Conservation (phyloP, 345 rosid species). For the Rhizophora mangle region DNA sequence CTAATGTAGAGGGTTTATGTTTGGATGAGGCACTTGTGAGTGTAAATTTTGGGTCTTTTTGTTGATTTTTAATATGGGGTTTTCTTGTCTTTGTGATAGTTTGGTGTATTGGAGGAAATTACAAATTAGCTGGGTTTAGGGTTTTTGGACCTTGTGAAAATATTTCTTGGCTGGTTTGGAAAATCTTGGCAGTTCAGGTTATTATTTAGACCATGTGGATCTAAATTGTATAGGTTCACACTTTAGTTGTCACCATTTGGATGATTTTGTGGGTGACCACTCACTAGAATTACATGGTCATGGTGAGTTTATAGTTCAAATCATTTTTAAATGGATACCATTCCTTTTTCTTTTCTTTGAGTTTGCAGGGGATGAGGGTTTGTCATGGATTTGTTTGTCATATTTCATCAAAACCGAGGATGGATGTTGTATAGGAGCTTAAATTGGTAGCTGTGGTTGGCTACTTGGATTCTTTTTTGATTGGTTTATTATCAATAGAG, state of each 20-base stretch:
- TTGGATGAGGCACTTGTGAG: background rate
- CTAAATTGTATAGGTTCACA: background rate
- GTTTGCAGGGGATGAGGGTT: background rate
- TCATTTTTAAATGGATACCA: background rate
- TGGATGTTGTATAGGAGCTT: background rate
- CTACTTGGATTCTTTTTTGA: background rate
- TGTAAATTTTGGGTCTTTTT: constrained; percentile 10
- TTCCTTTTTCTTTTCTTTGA: background rate
- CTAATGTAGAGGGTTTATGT: too few relatives aligned
- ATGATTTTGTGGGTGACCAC: background rate
- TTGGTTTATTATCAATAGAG: background rate
- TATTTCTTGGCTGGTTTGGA: background rate
- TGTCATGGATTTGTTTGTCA: background rate
- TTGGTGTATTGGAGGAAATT: background rate
- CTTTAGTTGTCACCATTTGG: background rate
- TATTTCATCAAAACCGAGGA: too few relatives aligned
- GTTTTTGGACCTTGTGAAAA: background rate
- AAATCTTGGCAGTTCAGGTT: too few relatives aligned
- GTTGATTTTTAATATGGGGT: background rate
- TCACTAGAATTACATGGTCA: background rate
- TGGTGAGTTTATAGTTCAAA: background rate
- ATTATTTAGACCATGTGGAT: background rate
- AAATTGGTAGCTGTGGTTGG: background rate
- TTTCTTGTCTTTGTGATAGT: background rate
- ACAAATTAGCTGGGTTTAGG: constrained; percentile 1